Evolutionary conservation across 306 rosid genomes (phyloP).

Genomic region (Lupinus albus): DNA sequence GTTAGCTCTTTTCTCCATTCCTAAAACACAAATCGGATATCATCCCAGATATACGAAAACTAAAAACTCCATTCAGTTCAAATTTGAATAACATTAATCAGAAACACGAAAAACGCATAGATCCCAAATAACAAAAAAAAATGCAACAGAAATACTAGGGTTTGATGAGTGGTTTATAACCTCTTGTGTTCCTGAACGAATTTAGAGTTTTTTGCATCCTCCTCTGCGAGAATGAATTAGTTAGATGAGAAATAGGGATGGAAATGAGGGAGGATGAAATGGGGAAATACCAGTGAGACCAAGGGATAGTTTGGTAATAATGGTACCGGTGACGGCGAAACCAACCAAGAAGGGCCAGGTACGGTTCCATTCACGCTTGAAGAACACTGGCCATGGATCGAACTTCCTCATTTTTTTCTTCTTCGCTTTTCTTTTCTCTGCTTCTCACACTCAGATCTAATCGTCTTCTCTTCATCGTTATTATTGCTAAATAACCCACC

Average conservation of each 20-base stretch:
- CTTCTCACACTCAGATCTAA: too few species aligned
- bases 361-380: conserved; percentile 83
- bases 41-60: not conserved
- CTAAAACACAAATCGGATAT: not conserved
- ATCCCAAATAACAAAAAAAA: too few species aligned
- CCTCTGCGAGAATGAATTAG: conserved; percentile 53
- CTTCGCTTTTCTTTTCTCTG: too few species aligned
- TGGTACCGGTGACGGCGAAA: conserved; percentile 68
- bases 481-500: too few species aligned
- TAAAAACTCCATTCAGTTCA: not conserved
- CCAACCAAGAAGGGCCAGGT: conserved; percentile 93
- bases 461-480: too few species aligned
- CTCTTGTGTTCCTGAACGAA: conserved; percentile 74
- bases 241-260: not conserved
- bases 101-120: not conserved
- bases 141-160: conserved; percentile 25
- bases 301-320: conserved; percentile 74
- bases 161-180: conserved; percentile 43
- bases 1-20: not conserved
- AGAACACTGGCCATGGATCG: conserved; percentile 95
- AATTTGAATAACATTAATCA: not conserved
- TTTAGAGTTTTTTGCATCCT: conserved; percentile 74
- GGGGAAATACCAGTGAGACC: conserved; percentile 60
- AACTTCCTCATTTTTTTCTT: conserved; percentile 58
- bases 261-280: not conserved